Conservation (phyloP, 2,329 filamentous ascomycete species). For the Microdochium trichocladiopsis region DNA sequence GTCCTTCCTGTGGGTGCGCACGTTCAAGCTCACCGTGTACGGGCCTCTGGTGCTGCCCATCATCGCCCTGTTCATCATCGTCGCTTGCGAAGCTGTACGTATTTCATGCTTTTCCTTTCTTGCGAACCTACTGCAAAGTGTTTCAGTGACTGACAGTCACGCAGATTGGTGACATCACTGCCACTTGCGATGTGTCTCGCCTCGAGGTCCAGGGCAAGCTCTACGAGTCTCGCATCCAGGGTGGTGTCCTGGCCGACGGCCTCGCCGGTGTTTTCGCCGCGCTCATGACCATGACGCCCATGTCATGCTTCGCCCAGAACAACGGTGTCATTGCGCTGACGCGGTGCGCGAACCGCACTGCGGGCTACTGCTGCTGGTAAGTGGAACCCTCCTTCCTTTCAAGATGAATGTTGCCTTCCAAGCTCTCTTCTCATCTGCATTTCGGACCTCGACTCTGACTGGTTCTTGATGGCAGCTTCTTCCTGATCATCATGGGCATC, state of each 20-base stretch:
- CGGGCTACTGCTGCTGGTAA: slow-evolving; percentile 66
- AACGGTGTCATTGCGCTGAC: slow-evolving; percentile 81
- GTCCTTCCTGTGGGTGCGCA: slow-evolving; percentile 74
- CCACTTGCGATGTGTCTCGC: slow-evolving; percentile 72
- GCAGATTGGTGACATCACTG: slow-evolving; percentile 60
- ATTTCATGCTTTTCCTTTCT: background rate
- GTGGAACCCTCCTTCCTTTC: no score
- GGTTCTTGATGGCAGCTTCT: slow-evolving; percentile 36
- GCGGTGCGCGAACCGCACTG: slow-evolving; percentile 72
- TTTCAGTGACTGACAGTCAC: background rate
- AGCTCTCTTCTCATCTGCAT: no score
- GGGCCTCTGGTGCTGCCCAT: slow-evolving; percentile 67
- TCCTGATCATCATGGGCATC: slow-evolving; percentile 73
- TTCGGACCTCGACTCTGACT: no score
- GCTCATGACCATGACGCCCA: slow-evolving; percentile 72
- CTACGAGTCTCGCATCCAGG: slow-evolving; percentile 74
- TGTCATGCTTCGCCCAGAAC: slow-evolving; percentile 78
- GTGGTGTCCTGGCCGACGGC: slow-evolving; percentile 71
- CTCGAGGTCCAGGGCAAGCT: slow-evolving; percentile 65
- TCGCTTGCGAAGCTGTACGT: slow-evolving; percentile 67
- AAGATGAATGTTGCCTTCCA: no score
- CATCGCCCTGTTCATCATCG: slow-evolving; percentile 63
- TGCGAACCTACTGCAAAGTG: background rate
- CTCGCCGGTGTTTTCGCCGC: slow-evolving; percentile 68
- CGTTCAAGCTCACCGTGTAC: slow-evolving; percentile 66